Conservation (phyloP, 2,329 filamentous ascomycete genomes). For the Talaromyces sp. region DNA sequence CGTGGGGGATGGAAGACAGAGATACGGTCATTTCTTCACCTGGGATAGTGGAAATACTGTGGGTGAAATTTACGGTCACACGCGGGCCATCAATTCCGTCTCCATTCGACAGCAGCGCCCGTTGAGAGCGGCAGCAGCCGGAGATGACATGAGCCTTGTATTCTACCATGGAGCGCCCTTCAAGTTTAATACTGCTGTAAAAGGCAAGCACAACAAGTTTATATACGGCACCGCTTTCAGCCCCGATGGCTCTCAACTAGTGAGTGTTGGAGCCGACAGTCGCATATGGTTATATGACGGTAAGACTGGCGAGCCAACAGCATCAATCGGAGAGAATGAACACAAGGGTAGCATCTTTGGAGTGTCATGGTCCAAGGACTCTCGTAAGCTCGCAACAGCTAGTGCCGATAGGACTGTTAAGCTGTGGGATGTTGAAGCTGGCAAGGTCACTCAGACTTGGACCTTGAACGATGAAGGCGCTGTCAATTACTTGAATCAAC, state of each 20-base stretch:
- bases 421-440: conserved; percentile 84
- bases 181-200: conserved; percentile 84
- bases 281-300: conserved; percentile 94
- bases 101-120: conserved; percentile 86
- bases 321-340: conserved; percentile 66
- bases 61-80: conserved; percentile 89
- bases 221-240: conserved; percentile 85
- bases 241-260: conserved; percentile 75
- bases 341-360: conserved; percentile 93
- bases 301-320: conserved; percentile 82
- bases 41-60: conserved; percentile 95
- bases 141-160: conserved; percentile 83
- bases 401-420: conserved; percentile 94
- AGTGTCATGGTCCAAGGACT: conserved; percentile 85
- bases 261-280: conserved; percentile 89
- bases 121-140: conserved; percentile 85
- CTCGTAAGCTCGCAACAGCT: conserved; percentile 80
- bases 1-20: conserved; percentile 89
- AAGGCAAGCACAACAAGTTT: conserved; percentile 80
- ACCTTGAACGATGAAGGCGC: conserved; percentile 71
- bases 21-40: conserved; percentile 90
- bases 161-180: conserved; percentile 94
- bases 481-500: conserved; percentile 75
- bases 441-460: conserved; percentile 77
- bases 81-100: conserved; percentile 84